Conservation (phyloP, 345 rosid genomes). For the Ceriops decandra region DNA sequence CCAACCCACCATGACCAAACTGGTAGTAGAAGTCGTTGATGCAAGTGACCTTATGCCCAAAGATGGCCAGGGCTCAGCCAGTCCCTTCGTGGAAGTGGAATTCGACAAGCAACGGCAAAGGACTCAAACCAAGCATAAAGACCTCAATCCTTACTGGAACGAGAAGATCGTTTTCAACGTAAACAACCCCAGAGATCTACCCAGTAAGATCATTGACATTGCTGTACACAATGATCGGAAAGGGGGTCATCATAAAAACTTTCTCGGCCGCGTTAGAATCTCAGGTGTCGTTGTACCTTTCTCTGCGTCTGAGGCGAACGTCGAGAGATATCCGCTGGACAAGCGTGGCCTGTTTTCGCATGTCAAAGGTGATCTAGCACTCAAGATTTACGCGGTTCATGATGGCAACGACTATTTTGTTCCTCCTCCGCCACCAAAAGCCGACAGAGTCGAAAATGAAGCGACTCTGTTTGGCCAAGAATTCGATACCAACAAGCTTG, state of each 20-base stretch:
- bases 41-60: constrained; percentile 81
- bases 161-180: constrained; percentile 58
- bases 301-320: constrained; percentile 52
- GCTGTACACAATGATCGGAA: constrained; percentile 52
- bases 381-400: constrained; percentile 41
- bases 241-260: constrained; percentile 46
- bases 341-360: constrained; percentile 74
- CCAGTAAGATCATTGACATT: constrained; percentile 46
- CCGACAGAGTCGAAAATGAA: constrained; percentile 15
- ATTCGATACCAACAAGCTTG: constrained; percentile 24
- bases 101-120: constrained; percentile 54
- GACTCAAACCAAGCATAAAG: constrained; percentile 58
- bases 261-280: constrained; percentile 79
- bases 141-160: constrained; percentile 76
- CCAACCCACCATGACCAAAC: constrained; percentile 48
- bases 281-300: constrained; percentile 57
- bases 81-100: constrained; percentile 64
- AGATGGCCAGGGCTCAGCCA: constrained; percentile 80
- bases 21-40: constrained; percentile 66
- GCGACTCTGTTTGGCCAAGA: constrained; percentile 32
- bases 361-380: constrained; percentile 66
- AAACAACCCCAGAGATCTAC: constrained; percentile 38
- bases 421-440: constrained; percentile 10
- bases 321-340: constrained; percentile 78
- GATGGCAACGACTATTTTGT: constrained; percentile 16